These are phyloP conservation scores for Pseudocercospora crystallina DNA, from an alignment of 2,329 filamentous ascomycete species.

Conservation along the genomic window DNA sequence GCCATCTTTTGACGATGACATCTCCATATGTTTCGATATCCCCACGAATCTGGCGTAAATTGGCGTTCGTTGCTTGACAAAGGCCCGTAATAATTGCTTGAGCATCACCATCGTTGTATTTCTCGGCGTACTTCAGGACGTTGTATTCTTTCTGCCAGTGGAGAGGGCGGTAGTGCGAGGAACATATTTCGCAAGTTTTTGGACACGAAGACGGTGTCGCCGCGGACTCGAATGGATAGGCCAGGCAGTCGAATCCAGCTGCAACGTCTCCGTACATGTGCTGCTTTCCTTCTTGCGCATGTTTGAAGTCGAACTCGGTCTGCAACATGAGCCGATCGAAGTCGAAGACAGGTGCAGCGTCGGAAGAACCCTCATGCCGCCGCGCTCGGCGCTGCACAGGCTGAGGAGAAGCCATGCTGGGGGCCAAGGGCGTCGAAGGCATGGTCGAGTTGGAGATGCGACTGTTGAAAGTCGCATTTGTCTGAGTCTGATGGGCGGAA, in stretches of 20 bases:
- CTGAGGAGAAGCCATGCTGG: no score
- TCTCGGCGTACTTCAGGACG: not conserved
- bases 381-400: no score
- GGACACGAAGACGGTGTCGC: not conserved
- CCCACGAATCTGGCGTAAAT: not conserved
- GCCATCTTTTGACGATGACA: conserved; percentile 9
- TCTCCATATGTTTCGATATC: conserved; percentile 6
- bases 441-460: no score
- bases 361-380: no score
- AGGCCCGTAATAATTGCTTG: not conserved
- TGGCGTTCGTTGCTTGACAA: not conserved
- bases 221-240: not conserved
- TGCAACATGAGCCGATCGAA: no score
- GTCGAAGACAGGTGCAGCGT: no score
- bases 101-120: conserved; percentile 3
- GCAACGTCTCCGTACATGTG: not conserved
- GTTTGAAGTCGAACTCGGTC: not conserved
- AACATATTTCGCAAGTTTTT: conserved; percentile 4
- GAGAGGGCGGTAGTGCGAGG: not conserved
- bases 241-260: not conserved
- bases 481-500: no score
- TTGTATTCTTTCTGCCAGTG: conserved; percentile 4
- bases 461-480: no score
- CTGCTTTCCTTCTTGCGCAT: not conserved
- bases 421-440: no score